Base-by-base conservation (phyloP, 1,284 basidiomycete genomes). In the Moniliophthora roreri region DNA sequence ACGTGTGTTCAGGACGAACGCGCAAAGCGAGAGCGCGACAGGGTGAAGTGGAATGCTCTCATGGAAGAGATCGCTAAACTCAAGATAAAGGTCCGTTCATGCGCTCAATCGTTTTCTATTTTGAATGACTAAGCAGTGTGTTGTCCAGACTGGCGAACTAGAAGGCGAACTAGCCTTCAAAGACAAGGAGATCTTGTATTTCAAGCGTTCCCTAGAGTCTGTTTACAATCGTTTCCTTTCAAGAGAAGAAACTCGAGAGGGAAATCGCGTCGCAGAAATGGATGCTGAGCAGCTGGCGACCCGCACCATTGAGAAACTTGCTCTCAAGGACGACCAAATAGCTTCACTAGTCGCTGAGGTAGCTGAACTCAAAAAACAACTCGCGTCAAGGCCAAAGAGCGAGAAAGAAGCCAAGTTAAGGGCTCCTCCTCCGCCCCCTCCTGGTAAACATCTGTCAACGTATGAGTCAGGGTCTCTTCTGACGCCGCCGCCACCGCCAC, bases 191-290 rank as follows among this genome's bases (percentile, higher is more conserved):
- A 78, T 89, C 48, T 63, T 81, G 1, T 91, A 87, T 62, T 76
- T 94, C 45, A 93, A 93, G 63, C 85, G 88, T 13, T 89, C 91
- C 11, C 74, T 96, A 38, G 90, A 93, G 66, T 88, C 89, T 6
- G 88, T 95, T 6, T 91, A 91, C 66, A 87, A 85, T 16, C 80
- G 89, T 15, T 88, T 94, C 65, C 77, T 78, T 8, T 73, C 79
- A 2, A 68, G 76, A 38, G 75, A 79, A 60, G 75, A 81, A 59
- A 58, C 60, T 34, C 69, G 76, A 52, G 76, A 81, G 52, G 77
- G 79, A 48, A 68, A 59, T 49, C 72, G 72, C 41, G 74, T 70
- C 50, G 69, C 74, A 2, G 82, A 84, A 51, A 64, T 87, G 44
- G 89, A 93, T 62, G 81, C 87, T 1, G 82, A 87, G 55, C 64